These are phyloP conservation scores for Backusella tuberculispora DNA, from an alignment of 192 early-diverging fungal species.

Conservation along the genomic window DNA sequence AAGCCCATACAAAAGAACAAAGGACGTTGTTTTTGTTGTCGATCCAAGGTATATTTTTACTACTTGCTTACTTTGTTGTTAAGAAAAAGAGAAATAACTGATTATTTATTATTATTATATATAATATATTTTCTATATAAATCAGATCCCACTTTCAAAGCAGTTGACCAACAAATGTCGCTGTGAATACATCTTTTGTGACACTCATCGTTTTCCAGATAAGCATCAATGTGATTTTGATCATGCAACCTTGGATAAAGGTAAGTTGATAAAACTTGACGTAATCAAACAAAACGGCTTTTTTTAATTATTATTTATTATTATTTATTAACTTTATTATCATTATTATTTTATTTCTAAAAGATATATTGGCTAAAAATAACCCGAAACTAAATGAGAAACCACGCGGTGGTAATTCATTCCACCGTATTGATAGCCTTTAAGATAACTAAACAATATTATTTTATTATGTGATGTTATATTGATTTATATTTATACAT, in stretches of 20 bases:
- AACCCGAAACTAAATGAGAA: conserved; percentile 77
- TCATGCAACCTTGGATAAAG: conserved; percentile 70
- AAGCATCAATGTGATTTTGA: conserved; percentile 83
- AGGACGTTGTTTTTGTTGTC: conserved; percentile 70
- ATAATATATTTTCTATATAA: neutral
- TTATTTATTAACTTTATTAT: neutral
- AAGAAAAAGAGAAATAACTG: no score
- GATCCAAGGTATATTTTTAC: conserved; percentile 55
- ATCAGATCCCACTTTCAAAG: conserved; percentile 77
- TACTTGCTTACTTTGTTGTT: no score
- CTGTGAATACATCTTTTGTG: conserved; percentile 78
- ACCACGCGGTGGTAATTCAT: conserved; percentile 77
- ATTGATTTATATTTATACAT: no score
- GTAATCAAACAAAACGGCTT: no score
- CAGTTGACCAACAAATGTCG: conserved; percentile 80
- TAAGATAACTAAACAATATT: neutral
- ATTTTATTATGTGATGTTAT: neutral
- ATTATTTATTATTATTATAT: neutral
- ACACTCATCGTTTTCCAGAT: conserved; percentile 70
- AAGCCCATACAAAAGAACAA: conserved; percentile 66
- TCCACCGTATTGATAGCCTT: conserved; percentile 64
- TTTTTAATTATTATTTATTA: no score
- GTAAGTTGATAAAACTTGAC: conserved; percentile 23
- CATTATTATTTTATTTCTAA: conserved; percentile 5
- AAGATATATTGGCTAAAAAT: conserved; percentile 66